These are phyloP conservation scores for Coprinopsis sp. DNA, from an alignment of 768 basidiomycete species.

Conservation along the genomic window DNA sequence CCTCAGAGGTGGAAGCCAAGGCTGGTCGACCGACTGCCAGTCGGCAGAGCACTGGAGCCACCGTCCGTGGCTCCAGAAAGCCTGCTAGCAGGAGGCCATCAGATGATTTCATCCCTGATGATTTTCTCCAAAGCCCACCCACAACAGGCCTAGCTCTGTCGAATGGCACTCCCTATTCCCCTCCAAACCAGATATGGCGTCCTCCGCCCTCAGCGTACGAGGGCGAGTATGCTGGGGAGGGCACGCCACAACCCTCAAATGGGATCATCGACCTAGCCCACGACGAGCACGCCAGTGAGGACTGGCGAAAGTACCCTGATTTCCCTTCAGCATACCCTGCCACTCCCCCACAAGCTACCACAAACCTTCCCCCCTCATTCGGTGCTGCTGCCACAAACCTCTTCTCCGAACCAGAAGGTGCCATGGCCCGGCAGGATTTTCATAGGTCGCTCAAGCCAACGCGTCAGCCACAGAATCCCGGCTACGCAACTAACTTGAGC, in stretches of 20 bases:
- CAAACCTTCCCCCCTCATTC: conserved; percentile 26
- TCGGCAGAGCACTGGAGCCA: too few species aligned
- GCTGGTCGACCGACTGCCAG: too few species aligned
- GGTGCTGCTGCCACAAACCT: conserved; percentile 14
- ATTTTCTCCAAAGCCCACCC: background rate
- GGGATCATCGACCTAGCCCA: conserved; percentile 11
- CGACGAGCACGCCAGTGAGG: conserved; percentile 40
- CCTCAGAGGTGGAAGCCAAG: too few species aligned
- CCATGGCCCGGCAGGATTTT: conserved; percentile 53
- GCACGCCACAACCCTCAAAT: conserved; percentile 10
- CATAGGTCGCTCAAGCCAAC: conserved; percentile 61
- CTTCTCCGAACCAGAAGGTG: conserved; percentile 37
- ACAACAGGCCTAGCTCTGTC: background rate
- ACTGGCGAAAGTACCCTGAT: conserved; percentile 70
- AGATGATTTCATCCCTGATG: background rate
- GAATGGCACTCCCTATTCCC: background rate
- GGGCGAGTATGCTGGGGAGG: conserved; percentile 25
- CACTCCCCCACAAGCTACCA: conserved; percentile 48
- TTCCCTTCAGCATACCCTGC: conserved; percentile 77
- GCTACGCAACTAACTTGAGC: conserved; percentile 59
- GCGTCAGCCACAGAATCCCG: conserved; percentile 55
- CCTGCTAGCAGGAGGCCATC: too few species aligned
- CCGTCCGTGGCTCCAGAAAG: too few species aligned
- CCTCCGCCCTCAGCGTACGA: conserved; percentile 48
- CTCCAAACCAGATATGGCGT: conserved; percentile 51